Conservation (phyloP, 768 basidiomycete genomes). For the Amanita inopinata region DNA sequence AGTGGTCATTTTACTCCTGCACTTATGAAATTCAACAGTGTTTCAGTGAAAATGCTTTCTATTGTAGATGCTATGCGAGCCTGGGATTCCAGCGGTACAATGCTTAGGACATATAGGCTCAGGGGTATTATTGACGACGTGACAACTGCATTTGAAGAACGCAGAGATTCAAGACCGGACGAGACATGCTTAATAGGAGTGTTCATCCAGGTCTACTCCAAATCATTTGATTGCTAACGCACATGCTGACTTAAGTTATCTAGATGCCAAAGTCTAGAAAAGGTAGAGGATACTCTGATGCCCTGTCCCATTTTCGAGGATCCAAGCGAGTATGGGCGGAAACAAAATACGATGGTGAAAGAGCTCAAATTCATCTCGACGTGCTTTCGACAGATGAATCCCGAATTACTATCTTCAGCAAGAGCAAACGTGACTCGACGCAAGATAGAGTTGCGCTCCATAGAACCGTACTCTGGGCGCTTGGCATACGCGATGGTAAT, state of each 20-base stretch:
- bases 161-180: conserved; percentile 16
- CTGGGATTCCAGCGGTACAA: conserved; percentile 55
- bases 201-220: conserved; percentile 3
- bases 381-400: conserved; percentile 25
- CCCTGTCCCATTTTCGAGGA: conserved; percentile 33
- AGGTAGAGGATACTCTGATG: conserved; percentile 50
- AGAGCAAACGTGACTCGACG: conserved; percentile 80
- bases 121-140: conserved; percentile 53
- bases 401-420: conserved; percentile 75
- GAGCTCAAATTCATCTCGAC: conserved; percentile 86
- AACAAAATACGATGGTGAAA: conserved; percentile 91
- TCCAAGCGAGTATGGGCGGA: conserved; percentile 66
- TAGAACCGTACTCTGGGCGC: conserved; percentile 45
- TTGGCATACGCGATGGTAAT: conserved; percentile 29
- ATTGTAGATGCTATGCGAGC: conserved; percentile 55
- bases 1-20: conserved; percentile 38
- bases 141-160: conserved; percentile 31
- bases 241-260: conserved; percentile 2
- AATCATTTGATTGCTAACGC: background rate
- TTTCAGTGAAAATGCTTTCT: conserved; percentile 45
- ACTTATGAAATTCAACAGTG: conserved; percentile 46
- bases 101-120: conserved; percentile 44
- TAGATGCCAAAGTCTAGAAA: conserved; percentile 82
- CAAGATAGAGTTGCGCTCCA: conserved; percentile 62
- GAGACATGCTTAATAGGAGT: conserved; percentile 40